A percentile compares a stretch with the other conserved stretches of the same genome.
These are phyloP conservation scores for Ustilago trichophora DNA, from an alignment of 1,284 basidiomycete species.

Conservation along the genomic window DNA sequence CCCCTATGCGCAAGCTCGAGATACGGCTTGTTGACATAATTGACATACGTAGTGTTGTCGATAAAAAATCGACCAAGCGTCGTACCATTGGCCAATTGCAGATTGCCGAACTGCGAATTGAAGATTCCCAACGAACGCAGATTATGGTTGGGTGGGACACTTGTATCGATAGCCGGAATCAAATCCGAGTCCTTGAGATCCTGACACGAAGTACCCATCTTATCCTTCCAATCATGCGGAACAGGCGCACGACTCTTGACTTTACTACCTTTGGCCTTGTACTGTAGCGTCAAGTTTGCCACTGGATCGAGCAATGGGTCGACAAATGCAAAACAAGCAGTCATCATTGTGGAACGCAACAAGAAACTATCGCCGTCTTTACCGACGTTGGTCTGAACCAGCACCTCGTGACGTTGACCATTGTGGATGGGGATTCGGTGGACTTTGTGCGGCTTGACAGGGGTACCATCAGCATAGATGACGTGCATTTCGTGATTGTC, in stretches of 20 bases:
- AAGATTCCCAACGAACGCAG: constrained; percentile 32
- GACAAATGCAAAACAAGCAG: constrained; percentile 36
- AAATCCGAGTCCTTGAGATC: constrained; percentile 38
- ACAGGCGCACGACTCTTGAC: constrained; percentile 9
- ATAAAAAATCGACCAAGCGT: constrained; percentile 45
- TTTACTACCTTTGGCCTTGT: constrained; percentile 7
- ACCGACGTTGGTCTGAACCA: constrained; percentile 41
- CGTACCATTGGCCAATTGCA: constrained; percentile 29
- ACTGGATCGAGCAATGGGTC: constrained; percentile 36
- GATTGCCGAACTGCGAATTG: constrained; percentile 40
- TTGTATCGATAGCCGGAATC: constrained; percentile 52
- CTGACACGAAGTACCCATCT: constrained; percentile 23
- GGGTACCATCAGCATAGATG: constrained; percentile 50
- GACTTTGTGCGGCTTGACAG: constrained; percentile 28
- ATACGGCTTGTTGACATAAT: constrained; percentile 62
- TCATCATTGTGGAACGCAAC: constrained; percentile 45
- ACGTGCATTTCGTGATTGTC: constrained; percentile 41
- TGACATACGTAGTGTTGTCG: constrained; percentile 38
- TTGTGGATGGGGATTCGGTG: constrained; percentile 51
- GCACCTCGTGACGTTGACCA: constrained; percentile 54
- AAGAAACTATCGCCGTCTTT: constrained; percentile 40
- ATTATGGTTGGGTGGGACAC: constrained; percentile 20
- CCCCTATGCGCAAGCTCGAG: constrained; percentile 40
- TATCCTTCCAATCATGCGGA: constrained; percentile 43
- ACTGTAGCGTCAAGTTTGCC: constrained; percentile 38